Percentiles rank a stretch among this genome's conserved stretches.
Conservation (phyloP, 306 rosid genomes). For the Glycine tomentella region DNA sequence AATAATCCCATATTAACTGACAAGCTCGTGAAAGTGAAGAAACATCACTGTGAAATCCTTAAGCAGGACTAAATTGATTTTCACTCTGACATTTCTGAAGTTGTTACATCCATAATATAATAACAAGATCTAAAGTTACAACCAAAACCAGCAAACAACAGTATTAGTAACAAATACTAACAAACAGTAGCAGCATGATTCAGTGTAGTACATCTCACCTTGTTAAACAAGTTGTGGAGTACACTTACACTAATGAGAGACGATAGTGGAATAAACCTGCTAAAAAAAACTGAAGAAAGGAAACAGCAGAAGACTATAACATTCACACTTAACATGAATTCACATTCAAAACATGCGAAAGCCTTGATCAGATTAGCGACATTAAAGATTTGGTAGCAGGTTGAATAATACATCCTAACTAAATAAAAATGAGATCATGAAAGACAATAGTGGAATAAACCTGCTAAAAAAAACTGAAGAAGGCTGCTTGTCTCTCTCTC, state of each 20-base stretch:
- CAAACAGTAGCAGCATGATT: slow-evolving; percentile 25
- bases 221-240: slow-evolving; percentile 59
- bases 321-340: slow-evolving; percentile 11
- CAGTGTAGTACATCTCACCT: slow-evolving; percentile 43
- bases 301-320: slow-evolving; percentile 10
- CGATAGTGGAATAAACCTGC: background rate
- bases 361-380: too few species aligned
- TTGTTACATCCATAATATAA: too few species aligned
- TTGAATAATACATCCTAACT: slow-evolving; percentile 12
- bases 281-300: background rate
- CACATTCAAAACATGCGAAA: too few species aligned
- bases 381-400: slow-evolving; percentile 35
- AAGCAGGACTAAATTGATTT: too few species aligned
- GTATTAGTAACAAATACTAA: background rate
- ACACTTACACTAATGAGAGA: slow-evolving; percentile 56
- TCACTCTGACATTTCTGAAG: too few species aligned
- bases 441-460: too few species aligned
- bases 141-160: background rate
- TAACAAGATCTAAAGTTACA: background rate
- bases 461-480: too few species aligned
- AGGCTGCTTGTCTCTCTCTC: too few species aligned
- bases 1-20: too few species aligned
- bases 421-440: too few species aligned
- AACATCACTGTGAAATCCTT: too few species aligned
- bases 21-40: too few species aligned